These are phyloP conservation scores for Flagelloscypha sp. DNA, from an alignment of 768 basidiomycete species.

Conservation along the genomic window DNA sequence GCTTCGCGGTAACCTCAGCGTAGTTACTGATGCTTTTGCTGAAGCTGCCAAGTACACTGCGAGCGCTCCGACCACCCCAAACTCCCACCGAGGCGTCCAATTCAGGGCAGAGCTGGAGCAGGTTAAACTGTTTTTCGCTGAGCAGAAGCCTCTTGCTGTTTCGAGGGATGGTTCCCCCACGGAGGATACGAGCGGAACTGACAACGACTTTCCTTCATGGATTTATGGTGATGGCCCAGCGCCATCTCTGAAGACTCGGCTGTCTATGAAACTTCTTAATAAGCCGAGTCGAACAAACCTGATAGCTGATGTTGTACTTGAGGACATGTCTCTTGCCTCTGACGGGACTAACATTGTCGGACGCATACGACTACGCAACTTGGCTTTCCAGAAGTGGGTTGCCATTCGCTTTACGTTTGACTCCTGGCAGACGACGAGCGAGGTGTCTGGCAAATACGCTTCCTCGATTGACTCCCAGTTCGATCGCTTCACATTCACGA, in stretches of 20 bases:
- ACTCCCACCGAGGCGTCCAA: constrained; percentile 75
- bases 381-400: constrained; percentile 83
- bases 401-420: constrained; percentile 90
- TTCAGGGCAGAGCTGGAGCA: constrained; percentile 90
- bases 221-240: constrained; percentile 42
- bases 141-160: constrained; percentile 92
- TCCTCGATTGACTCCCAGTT: constrained; percentile 39
- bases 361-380: constrained; percentile 68
- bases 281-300: constrained; percentile 42
- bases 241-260: constrained; percentile 23
- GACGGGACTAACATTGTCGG: constrained; percentile 59
- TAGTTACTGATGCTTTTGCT: no score
- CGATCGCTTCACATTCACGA: constrained; percentile 72
- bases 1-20: constrained; percentile 39
- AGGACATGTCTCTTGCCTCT: constrained; percentile 42
- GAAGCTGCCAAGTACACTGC: constrained; percentile 38
- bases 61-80: constrained; percentile 80
- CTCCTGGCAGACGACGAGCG: constrained; percentile 92
- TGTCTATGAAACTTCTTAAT: constrained; percentile 61
- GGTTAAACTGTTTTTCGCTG: constrained; percentile 88
- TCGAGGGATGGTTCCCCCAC: constrained; percentile 86
- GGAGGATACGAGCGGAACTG: constrained; percentile 73
- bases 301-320: constrained; percentile 42
- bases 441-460: constrained; percentile 72
- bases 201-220: constrained; percentile 66